phyloP scores from a whole-genome alignment of 371 early-diverging fungal genomes.

The Mortierella sp. region DNA sequence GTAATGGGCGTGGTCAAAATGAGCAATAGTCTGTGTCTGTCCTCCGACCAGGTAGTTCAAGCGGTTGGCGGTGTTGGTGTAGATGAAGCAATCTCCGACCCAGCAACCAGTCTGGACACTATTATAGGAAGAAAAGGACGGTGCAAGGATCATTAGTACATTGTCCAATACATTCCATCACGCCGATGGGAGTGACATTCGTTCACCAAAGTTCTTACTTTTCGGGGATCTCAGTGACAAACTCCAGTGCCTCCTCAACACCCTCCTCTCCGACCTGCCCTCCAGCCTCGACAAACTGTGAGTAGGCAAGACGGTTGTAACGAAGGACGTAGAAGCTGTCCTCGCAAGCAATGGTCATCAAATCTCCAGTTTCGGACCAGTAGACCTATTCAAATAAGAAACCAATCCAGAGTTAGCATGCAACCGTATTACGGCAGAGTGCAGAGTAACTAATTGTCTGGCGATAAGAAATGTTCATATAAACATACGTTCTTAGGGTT shows the following conservation, averaged over 20 bases:
- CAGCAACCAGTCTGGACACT: conserved; percentile 94
- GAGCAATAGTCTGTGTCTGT: conserved; percentile 93
- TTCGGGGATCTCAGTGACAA: conserved; percentile 93
- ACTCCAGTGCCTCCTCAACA: conserved; percentile 96
- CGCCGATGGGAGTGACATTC: background rate
- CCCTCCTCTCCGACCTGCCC: conserved; percentile 91
- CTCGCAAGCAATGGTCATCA: conserved; percentile 93
- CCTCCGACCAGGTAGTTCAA: conserved; percentile 96
- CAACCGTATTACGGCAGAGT: no score
- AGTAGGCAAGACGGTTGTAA: conserved; percentile 88
- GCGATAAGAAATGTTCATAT: background rate
- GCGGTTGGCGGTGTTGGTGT: conserved; percentile 91
- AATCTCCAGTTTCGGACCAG: conserved; percentile 96
- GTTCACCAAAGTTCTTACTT: conserved; percentile 37
- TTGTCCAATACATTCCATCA: conserved; percentile 2
- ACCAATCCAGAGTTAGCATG: background rate
- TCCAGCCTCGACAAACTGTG: conserved; percentile 82
- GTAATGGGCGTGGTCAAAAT: conserved; percentile 93
- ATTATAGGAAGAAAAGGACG: conserved; percentile 9
- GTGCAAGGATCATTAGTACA: background rate
- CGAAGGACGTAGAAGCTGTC: conserved; percentile 94
- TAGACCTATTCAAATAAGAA: conserved; percentile 62
- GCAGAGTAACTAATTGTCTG: no score
- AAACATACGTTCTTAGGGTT: conserved; percentile 82
- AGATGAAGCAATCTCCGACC: conserved; percentile 99